A percentile compares a stretch with the other conserved stretches of the same genome.
phyloP scores from a whole-genome alignment of 352 stramenopile genomes.

The Phytophthora tubulina region DNA sequence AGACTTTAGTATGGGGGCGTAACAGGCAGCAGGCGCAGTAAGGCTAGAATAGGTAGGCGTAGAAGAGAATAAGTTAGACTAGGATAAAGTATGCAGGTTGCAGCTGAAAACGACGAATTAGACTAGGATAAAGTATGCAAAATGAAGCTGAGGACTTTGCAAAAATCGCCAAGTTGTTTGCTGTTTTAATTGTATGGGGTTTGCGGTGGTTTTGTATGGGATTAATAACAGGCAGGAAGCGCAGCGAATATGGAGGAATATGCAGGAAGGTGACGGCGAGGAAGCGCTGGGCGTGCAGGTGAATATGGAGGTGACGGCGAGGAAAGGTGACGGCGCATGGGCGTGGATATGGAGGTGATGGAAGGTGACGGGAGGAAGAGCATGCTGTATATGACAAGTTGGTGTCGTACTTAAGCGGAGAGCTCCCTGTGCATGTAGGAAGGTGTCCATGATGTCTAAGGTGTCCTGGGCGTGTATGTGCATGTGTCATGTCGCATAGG shows the following conservation, averaged over 20 bases:
- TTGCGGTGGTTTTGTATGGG: no score
- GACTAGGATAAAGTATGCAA: constrained; percentile 5
- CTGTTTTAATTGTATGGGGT: no score
- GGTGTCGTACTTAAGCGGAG: no score
- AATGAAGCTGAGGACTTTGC: neutral
- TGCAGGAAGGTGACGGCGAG: neutral
- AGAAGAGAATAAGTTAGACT: neutral
- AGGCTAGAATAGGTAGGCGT: neutral
- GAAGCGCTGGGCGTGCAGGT: neutral
- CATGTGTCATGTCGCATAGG: neutral
- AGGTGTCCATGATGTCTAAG: no score
- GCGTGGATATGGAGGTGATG: no score
- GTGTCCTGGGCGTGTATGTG: neutral
- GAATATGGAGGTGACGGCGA: neutral
- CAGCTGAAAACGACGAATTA: neutral
- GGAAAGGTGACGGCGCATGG: neutral
- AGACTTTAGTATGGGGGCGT: neutral
- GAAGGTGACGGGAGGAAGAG: neutral
- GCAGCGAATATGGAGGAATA: neutral
- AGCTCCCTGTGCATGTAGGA: no score
- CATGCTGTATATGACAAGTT: no score
- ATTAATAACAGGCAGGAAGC: no score
- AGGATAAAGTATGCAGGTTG: neutral
- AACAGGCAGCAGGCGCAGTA: neutral
- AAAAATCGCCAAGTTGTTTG: no score